Evolutionary conservation across 306 rosid genomes (phyloP), one percentile per base, ranked within the genome.

Genomic region (Sophora flavescens): DNA sequence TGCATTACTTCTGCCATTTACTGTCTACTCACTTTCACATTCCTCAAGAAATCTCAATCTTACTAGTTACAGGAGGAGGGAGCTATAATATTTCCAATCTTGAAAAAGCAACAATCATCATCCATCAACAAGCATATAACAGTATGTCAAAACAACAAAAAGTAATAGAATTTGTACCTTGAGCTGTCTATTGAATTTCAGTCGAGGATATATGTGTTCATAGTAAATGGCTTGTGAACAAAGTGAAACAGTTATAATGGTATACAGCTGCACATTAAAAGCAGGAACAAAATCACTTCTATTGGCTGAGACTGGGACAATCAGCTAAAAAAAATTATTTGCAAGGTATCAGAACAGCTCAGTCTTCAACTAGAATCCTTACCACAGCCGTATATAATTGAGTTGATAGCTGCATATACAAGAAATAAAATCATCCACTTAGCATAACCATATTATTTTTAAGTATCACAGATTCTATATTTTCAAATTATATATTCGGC

Each of bases 351-450:
- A 41, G 53, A 76, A 52, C 36, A 79, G 4, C 13, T 80, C 64
- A 45, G 52, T 48, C 36, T 75, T 71, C 78, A 45, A 48, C 52
- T 42, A 68, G 76, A 71, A 62, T 59, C 52, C 84, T 61, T 88
- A 91, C 97, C 93, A 88, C 33, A 75, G 95, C 97, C 47, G 32
- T 86, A 70, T 88, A 89, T 63, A 68, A 83, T 78, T 91, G 95
- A 53, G 97, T 91, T 11, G 91, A 93, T 75, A 91, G 95, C 97
- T 91, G 95, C 95, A 86, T 15, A 81, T 72, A 53, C 51, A 86
- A 70, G 74, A 54, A 81, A 76, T 12, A 32, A 69, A 87, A 53
- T 11, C 44, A 39, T 38, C 35, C 16, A 68, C 83, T 66, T 66
- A 57, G 77, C 33, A 78, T 54, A 36, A 32, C 69, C 14, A 59